Conservation (phyloP, 2,329 filamentous ascomycete genomes). For the Aspergillus neotritici region DNA sequence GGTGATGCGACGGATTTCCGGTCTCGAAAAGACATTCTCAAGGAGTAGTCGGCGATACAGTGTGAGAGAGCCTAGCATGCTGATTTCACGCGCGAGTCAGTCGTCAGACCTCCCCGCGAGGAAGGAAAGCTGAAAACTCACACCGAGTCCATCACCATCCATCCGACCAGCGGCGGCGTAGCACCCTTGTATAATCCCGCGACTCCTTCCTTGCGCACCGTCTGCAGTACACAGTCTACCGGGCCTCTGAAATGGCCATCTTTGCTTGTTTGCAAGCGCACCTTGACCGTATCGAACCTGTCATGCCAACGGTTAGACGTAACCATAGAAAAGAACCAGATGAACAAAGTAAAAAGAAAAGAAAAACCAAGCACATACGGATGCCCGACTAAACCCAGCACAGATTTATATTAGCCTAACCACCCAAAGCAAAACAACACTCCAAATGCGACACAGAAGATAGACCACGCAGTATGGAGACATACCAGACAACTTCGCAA, state of each 20-base stretch:
- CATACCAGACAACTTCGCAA: slow-evolving; percentile 79
- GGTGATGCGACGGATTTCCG: slow-evolving; percentile 34
- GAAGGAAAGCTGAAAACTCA: slow-evolving; percentile 23
- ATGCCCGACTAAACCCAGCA: slow-evolving; percentile 48
- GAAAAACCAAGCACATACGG: slow-evolving; percentile 41
- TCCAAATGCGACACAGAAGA: neutral
- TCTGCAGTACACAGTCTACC: slow-evolving; percentile 77
- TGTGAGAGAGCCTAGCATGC: slow-evolving; percentile 85
- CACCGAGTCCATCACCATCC: slow-evolving; percentile 95
- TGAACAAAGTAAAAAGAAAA: neutral
- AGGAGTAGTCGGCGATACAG: slow-evolving; percentile 81
- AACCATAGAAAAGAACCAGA: neutral
- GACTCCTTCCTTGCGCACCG: slow-evolving; percentile 77
- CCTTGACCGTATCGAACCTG: slow-evolving; percentile 93
- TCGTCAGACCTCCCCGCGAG: neutral
- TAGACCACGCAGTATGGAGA: slow-evolving; percentile 7
- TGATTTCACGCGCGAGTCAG: slow-evolving; percentile 22
- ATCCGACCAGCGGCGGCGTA: slow-evolving; percentile 83
- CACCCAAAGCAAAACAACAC: neutral
- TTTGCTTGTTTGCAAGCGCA: slow-evolving; percentile 83
- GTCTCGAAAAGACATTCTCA: slow-evolving; percentile 67
- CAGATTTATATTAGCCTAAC: neutral
- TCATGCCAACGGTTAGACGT: neutral
- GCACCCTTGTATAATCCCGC: slow-evolving; percentile 89
- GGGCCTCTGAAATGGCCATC: slow-evolving; percentile 75